Base-by-base conservation (phyloP, 176 grass and related monocot species). In the Musa schizocarpa region DNA sequence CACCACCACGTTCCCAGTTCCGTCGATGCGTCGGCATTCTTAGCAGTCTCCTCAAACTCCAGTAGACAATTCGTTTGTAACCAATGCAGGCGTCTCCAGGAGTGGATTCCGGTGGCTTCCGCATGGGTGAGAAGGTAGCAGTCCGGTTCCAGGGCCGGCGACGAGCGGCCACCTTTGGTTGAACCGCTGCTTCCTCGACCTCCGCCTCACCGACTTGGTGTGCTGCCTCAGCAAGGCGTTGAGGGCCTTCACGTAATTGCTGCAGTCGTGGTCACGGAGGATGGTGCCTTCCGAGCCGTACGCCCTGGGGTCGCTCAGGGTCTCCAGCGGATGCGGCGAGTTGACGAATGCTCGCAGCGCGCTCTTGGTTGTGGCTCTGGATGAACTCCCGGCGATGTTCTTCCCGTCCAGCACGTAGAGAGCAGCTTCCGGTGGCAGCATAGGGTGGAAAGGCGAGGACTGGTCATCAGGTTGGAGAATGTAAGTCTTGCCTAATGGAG, bases 251-350 rank as follows among this genome's bases (percentile, higher is more conserved):
- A 91, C 90, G 81, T 99, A 99, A 82, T 88, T 99, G 79, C 86
- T 87, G 13, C 91, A 99, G 80, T 99, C 96, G 79, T 99, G 96
- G 84, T 99, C 96, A 65, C 96, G 74, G 43, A 91, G 87, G 55
- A 99, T 99, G 49, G 96, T 88, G n/a, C 96, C 96, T 7, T 80
- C 85, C 2, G 91, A 78, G 64, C 96, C 91, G 70, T 99, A 99
- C 1, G 88, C 96, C 17, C 82, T 84, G 9, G 88, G 83, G 76
- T 99, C 88, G 54, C 91, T 99, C n/a, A 99, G 76, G 11, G 91
- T 99, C 86, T 99, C 96, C 6, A 99, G 82, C 17, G 96, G 96
- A 67, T 99, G 96, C 21, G 96, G 91, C 19, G 91, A 92, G 91
- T 99, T 99, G 77, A 95, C 81, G 81, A 99, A 99, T 6, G 91